phyloP scores from a whole-genome alignment of 768 basidiomycete species.

The Tubosaeta sp. region DNA sequence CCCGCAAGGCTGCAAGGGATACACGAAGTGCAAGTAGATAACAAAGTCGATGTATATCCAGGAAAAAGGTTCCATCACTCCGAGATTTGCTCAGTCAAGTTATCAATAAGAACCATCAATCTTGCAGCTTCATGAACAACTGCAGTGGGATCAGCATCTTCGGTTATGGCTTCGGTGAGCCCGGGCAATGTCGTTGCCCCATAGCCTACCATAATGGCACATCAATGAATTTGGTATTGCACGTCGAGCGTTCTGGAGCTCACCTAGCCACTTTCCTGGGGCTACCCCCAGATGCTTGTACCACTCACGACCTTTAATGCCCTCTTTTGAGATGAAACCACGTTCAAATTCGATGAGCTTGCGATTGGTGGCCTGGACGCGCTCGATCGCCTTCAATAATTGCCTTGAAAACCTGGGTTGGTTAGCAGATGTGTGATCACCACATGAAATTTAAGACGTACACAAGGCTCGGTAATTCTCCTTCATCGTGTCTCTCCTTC shows the following conservation, averaged over 20 bases:
- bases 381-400: constrained; percentile 56
- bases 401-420: constrained; percentile 21
- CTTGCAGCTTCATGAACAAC: no score
- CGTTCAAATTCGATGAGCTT: constrained; percentile 71
- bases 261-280: constrained; percentile 84
- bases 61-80: no score
- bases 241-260: constrained; percentile 14
- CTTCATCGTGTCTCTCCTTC: constrained; percentile 15
- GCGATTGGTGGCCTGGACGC: constrained; percentile 56
- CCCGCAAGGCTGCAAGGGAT: no score
- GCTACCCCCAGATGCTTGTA: constrained; percentile 85
- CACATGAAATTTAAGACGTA: not conserved
- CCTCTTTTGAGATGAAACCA: constrained; percentile 78
- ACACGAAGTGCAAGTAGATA: no score
- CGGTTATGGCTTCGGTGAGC: constrained; percentile 71
- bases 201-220: constrained; percentile 60
- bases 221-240: constrained; percentile 1
- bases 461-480: not conserved
- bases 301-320: constrained; percentile 82
- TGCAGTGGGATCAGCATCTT: constrained; percentile 59
- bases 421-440: not conserved
- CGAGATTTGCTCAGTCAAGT: constrained; percentile 37
- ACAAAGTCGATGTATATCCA: no score
- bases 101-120: constrained; percentile 48
- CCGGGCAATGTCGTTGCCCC: constrained; percentile 85